A percentile compares a stretch with the other conserved stretches of the same genome.
Evolutionary conservation across 2,329 filamentous ascomycete genomes (phyloP).

Genomic region (Metarhizium humberi): DNA sequence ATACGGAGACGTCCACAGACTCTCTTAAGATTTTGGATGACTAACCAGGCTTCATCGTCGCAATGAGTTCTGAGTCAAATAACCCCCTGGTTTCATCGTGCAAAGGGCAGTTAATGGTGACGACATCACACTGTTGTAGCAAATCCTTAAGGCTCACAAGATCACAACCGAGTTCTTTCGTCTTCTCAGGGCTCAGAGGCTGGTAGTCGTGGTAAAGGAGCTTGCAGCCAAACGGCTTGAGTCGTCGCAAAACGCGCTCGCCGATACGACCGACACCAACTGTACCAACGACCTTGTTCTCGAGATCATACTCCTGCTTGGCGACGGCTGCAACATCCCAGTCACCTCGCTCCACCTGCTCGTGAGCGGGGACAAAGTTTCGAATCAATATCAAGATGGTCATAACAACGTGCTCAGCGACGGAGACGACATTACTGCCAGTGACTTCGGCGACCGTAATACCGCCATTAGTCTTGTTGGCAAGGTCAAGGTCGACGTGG

Average conservation of each 20-base stretch:
- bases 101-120: conserved; percentile 98
- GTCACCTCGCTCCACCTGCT: conserved; percentile 79
- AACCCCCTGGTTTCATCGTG: no score
- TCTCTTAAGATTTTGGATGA: background rate
- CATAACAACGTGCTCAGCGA: conserved; percentile 99
- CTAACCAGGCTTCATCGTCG: conserved; percentile 95
- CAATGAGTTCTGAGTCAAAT: no score
- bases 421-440: conserved; percentile 95
- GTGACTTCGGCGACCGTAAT: conserved; percentile 97
- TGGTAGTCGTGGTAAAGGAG: conserved; percentile 99
- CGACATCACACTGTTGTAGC: conserved; percentile 86
- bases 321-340: conserved; percentile 95
- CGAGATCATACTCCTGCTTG: conserved; percentile 97
- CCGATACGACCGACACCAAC: conserved; percentile 96
- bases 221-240: conserved; percentile 99
- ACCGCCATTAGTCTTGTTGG: conserved; percentile 97
- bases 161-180: conserved; percentile 92
- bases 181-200: conserved; percentile 72
- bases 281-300: conserved; percentile 95
- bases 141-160: conserved; percentile 87
- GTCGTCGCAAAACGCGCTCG: conserved; percentile 90
- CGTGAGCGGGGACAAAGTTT: conserved; percentile 97
- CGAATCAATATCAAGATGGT: conserved; percentile 92
- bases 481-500: conserved; percentile 92
- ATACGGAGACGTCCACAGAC: background rate